Evolutionary conservation across 2,329 filamentous ascomycete genomes (phyloP).

Genomic region (Fusarium bactridioides): DNA sequence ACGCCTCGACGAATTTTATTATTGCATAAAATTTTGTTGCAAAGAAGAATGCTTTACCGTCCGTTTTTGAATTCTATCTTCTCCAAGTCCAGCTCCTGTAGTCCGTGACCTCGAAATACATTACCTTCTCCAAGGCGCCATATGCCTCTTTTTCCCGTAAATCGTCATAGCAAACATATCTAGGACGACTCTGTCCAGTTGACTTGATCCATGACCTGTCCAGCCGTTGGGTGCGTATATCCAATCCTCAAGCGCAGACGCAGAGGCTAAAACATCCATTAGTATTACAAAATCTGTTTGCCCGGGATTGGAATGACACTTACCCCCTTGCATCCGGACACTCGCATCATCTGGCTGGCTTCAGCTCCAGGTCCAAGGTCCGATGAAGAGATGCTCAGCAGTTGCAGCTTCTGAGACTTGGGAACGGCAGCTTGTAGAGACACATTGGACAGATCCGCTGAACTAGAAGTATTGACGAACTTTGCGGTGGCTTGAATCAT

Average conservation of each 20-base stretch:
- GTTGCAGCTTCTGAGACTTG: conserved; percentile 92
- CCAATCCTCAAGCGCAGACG: conserved; percentile 86
- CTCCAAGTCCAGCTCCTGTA: conserved; percentile 28
- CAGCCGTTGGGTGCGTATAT: conserved; percentile 75
- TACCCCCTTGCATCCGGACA: conserved; percentile 87
- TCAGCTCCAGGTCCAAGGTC: conserved; percentile 81
- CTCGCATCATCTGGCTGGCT: conserved; percentile 89
- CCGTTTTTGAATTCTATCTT: conserved; percentile 41
- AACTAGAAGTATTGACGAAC: conserved; percentile 79
- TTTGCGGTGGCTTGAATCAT: conserved; percentile 82
- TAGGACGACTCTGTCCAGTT: conserved; percentile 88
- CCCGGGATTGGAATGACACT: conserved; percentile 54
- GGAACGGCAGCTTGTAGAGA: conserved; percentile 94
- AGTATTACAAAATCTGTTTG: neutral
- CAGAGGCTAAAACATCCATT: conserved; percentile 67
- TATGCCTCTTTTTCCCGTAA: neutral
- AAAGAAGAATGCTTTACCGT: conserved; percentile 32
- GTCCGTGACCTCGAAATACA: conserved; percentile 24
- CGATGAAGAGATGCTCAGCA: conserved; percentile 85
- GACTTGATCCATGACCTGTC: conserved; percentile 86
- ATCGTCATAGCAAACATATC: neutral
- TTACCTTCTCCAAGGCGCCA: conserved; percentile 25
- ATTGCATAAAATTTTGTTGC: conserved; percentile 15
- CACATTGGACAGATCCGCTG: conserved; percentile 73
- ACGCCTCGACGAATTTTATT: conserved; percentile 3